These are phyloP conservation scores for Apiotrichum gracile DNA, from an alignment of 1,284 basidiomycete species.

Conservation along the genomic window DNA sequence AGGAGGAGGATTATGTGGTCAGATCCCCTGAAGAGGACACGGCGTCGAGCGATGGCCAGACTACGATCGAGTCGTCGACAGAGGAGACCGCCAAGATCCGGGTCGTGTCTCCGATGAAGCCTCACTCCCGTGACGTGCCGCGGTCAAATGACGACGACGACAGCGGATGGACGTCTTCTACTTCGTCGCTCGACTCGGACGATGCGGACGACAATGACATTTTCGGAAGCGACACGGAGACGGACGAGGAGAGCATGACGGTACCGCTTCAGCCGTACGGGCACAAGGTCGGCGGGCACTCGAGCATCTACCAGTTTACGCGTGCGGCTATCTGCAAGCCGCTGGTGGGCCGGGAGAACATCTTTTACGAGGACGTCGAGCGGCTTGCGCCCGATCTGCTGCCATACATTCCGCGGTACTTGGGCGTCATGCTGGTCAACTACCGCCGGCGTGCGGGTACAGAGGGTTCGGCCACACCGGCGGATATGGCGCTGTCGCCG, in stretches of 20 bases:
- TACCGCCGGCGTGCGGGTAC: slow-evolving; percentile 58
- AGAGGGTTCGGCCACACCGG: slow-evolving; percentile 46
- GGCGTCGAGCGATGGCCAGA: not conserved
- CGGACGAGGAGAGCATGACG: slow-evolving; percentile 58
- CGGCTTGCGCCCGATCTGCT: slow-evolving; percentile 83
- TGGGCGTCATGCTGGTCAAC: slow-evolving; percentile 96
- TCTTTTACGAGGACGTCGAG: slow-evolving; percentile 97
- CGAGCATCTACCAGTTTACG: slow-evolving; percentile 96
- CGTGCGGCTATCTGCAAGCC: slow-evolving; percentile 99
- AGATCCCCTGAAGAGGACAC: not conserved
- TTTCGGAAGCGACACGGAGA: slow-evolving; percentile 17
- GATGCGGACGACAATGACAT: not conserved
- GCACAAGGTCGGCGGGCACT: slow-evolving; percentile 97
- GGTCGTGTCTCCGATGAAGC: slow-evolving; percentile 4
- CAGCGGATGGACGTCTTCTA: slow-evolving; percentile 9
- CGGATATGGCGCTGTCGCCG: slow-evolving; percentile 19
- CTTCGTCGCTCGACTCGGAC: not conserved
- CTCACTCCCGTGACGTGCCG: not conserved
- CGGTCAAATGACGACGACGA: slow-evolving; percentile 2
- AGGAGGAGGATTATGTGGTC: slow-evolving; percentile 1
- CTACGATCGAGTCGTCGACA: not conserved
- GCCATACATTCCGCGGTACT: slow-evolving; percentile 89
- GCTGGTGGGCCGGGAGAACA: slow-evolving; percentile 89
- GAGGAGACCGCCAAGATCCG: not conserved
- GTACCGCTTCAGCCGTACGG: slow-evolving; percentile 93